Evolutionary conservation across 768 basidiomycete genomes (phyloP).

Genomic region (Chalciporus pseudorubinellus): DNA sequence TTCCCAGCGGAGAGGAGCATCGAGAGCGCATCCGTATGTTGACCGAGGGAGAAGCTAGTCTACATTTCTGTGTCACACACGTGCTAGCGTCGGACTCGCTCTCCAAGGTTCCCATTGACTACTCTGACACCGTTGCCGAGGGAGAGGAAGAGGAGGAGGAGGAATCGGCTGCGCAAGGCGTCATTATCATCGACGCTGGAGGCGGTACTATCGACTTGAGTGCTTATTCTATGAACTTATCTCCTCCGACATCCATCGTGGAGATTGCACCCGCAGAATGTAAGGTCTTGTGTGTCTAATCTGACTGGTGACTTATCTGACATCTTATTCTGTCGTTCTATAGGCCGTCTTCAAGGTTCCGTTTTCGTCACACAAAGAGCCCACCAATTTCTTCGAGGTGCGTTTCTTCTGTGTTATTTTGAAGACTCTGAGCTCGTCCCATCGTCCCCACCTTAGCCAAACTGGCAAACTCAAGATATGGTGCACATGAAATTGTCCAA

Average conservation of each 20-base stretch:
- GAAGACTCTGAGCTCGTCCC: background rate
- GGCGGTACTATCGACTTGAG: constrained; percentile 42
- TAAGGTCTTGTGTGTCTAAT: background rate
- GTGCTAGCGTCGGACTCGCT: constrained; percentile 36
- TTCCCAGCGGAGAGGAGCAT: constrained; percentile 13
- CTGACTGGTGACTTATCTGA: background rate
- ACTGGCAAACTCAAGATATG: background rate
- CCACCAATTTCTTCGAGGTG: constrained; percentile 27
- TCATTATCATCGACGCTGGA: constrained; percentile 46
- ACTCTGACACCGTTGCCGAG: background rate
- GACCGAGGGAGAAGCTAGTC: constrained; percentile 28
- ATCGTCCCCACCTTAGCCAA: background rate
- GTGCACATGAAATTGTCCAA: constrained; percentile 27
- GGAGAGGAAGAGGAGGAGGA: constrained; percentile 1
- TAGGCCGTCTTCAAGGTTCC: constrained; percentile 40
- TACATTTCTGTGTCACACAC: constrained; percentile 40
- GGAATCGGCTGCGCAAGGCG: constrained; percentile 30
- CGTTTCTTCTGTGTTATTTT: background rate
- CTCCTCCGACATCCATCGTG: constrained; percentile 25
- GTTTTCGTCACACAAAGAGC: constrained; percentile 35
- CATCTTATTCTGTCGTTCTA: background rate
- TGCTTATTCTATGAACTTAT: constrained; percentile 30
- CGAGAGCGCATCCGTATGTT: constrained; percentile 22
- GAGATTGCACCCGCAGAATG: constrained; percentile 36
- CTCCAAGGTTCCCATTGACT: background rate